Percentiles rank a stretch among this genome's conserved stretches.
Evolutionary conservation across 257 asterid genomes (phyloP).

Genomic region (Capsicum baccatum): DNA sequence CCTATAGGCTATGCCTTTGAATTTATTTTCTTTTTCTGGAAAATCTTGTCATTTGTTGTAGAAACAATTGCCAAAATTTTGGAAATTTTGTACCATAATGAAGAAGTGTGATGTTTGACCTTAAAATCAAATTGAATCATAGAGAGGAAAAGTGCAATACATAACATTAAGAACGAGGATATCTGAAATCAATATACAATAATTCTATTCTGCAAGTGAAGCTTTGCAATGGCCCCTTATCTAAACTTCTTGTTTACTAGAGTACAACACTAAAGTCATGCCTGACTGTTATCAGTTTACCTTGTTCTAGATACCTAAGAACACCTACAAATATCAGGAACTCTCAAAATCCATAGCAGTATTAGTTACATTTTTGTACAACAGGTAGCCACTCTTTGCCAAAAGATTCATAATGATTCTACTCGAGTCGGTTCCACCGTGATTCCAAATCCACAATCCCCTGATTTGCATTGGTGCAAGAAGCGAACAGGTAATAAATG

Average conservation of each 20-base stretch:
- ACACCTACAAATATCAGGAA: constrained; percentile 15
- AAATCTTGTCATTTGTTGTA: no score
- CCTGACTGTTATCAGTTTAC: not conserved
- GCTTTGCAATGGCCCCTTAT: not conserved
- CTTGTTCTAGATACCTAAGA: not conserved
- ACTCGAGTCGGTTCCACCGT: no score
- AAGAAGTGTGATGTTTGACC: no score
- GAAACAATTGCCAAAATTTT: not conserved
- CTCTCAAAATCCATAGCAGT: not conserved
- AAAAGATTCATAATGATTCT: not conserved
- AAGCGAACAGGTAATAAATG: no score
- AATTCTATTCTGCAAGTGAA: no score
- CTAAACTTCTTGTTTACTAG: not conserved
- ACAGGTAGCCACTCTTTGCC: not conserved
- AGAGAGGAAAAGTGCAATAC: no score
- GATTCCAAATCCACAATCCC: no score
- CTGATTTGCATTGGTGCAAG: no score
- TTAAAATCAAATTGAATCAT: no score
- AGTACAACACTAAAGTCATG: constrained; percentile 8
- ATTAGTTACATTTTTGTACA: constrained; percentile 1
- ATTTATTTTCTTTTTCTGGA: not conserved
- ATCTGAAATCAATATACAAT: no score
- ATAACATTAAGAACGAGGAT: no score
- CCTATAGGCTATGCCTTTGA: not conserved
- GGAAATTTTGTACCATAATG: not conserved